A percentile compares a stretch with the other conserved stretches of the same genome.
phyloP scores from a whole-genome alignment of 169 alveolate genomes.

The Plasmodium berghei region DNA sequence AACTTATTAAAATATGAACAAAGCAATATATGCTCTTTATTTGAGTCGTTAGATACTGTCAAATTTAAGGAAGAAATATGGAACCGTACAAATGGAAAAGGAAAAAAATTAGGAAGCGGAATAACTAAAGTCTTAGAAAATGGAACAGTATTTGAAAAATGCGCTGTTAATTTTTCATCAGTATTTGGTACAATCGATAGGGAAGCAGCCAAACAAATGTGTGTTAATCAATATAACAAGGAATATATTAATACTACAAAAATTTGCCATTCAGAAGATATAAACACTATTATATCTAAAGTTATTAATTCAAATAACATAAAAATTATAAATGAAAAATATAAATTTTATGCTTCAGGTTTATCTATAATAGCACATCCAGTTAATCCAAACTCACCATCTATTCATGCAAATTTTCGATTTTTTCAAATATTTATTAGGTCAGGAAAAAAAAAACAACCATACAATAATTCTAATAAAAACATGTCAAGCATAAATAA shows the following conservation, averaged over 20 bases:
- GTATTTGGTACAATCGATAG: constrained; percentile 83
- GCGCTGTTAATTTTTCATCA: constrained; percentile 86
- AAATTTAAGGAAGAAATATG: constrained; percentile 81
- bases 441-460: constrained; percentile 67
- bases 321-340: constrained; percentile 56
- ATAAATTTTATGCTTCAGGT: constrained; percentile 89
- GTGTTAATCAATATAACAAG: constrained; percentile 78
- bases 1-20: constrained; percentile 63
- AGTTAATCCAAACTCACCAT: constrained; percentile 88
- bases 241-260: constrained; percentile 30
- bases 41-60: constrained; percentile 66
- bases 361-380: constrained; percentile 91
- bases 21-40: constrained; percentile 50
- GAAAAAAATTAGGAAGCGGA: constrained; percentile 84
- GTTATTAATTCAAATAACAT: constrained; percentile 72
- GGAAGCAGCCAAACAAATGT: constrained; percentile 82
- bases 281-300: constrained; percentile 14
- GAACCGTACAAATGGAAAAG: constrained; percentile 78
- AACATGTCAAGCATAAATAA: no score
- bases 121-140: constrained; percentile 85
- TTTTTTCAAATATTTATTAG: constrained; percentile 81
- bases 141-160: constrained; percentile 89
- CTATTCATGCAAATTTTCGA: constrained; percentile 90
- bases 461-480: constrained; percentile 2
- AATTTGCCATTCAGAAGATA: constrained; percentile 56